Conservation (phyloP, 495 filamentous ascomycete genomes). For the Glonium stellatum region DNA sequence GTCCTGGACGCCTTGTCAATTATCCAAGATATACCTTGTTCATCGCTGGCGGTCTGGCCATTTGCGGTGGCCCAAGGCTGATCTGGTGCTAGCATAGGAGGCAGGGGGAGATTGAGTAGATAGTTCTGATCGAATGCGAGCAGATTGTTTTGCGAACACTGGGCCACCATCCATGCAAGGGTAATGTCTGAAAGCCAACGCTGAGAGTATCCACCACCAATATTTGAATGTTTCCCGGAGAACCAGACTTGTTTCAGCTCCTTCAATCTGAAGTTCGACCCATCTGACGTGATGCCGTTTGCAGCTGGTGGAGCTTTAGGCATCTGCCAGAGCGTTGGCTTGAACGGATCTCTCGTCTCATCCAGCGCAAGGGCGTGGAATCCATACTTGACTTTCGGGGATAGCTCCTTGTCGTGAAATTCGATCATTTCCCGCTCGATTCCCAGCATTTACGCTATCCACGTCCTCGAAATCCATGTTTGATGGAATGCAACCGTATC, state of each 20-base stretch:
- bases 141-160: not conserved
- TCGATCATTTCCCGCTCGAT: not conserved
- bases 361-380: constrained; percentile 16
- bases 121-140: constrained; percentile 6
- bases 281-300: not conserved
- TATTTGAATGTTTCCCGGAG: constrained; percentile 6
- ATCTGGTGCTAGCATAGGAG: not conserved
- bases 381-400: constrained; percentile 1
- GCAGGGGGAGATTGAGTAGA: not conserved
- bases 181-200: constrained; percentile 8
- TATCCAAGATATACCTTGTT: not conserved
- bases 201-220: constrained; percentile 5
- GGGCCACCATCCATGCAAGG: constrained; percentile 15
- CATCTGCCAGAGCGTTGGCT: constrained; percentile 14
- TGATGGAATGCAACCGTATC: constrained; percentile 10
- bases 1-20: not conserved
- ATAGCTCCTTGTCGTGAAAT: constrained; percentile 3
- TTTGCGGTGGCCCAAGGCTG: not conserved
- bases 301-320: not conserved
- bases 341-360: constrained; percentile 3
- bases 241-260: constrained; percentile 16
- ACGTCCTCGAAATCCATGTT: constrained; percentile 4
- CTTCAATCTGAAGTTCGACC: not conserved
- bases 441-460: not conserved
- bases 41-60: not conserved